Percentiles rank a stretch among this genome's conserved stretches.
These are phyloP conservation scores for Lactarius quietus DNA, from an alignment of 768 basidiomycete genomes.

Conservation along the genomic window DNA sequence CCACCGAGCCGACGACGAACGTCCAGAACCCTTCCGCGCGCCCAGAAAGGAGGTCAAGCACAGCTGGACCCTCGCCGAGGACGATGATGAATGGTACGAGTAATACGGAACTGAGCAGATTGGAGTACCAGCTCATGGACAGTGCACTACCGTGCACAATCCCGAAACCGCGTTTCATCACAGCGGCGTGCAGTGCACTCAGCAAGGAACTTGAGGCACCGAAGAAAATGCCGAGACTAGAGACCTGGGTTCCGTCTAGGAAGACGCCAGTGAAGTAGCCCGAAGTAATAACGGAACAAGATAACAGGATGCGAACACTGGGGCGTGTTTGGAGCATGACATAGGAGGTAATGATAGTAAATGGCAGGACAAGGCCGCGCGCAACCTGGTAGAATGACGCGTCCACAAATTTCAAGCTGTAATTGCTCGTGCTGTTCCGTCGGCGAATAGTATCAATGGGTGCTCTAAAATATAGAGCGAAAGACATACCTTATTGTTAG, in stretches of 20 bases:
- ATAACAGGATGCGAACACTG: constrained; percentile 65
- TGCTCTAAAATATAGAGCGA: constrained; percentile 19
- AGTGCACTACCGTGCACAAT: constrained; percentile 83
- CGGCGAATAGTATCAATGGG: not conserved
- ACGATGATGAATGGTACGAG: constrained; percentile 71
- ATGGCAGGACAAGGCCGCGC: constrained; percentile 87
- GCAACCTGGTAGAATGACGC: constrained; percentile 96
- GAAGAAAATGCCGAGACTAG: constrained; percentile 65
- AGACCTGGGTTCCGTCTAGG: constrained; percentile 62
- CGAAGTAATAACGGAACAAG: constrained; percentile 77
- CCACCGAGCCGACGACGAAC: constrained; percentile 73
- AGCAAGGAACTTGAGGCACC: constrained; percentile 84
- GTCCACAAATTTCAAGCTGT: constrained; percentile 89
- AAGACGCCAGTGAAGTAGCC: constrained; percentile 93
- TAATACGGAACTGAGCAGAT: constrained; percentile 70
- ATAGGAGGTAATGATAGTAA: constrained; percentile 88
- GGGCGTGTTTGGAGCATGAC: constrained; percentile 73
- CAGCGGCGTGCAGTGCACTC: constrained; percentile 86
- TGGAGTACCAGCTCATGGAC: constrained; percentile 88
- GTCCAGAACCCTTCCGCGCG: constrained; percentile 50
- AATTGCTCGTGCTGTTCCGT: constrained; percentile 71
- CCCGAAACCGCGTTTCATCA: constrained; percentile 83
- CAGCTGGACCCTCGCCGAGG: constrained; percentile 67
- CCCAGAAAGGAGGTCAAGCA: constrained; percentile 53
- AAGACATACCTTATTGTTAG: constrained; percentile 68